phyloP scores from a whole-genome alignment of 1,284 basidiomycete genomes.

The Ustilago loliicola region DNA sequence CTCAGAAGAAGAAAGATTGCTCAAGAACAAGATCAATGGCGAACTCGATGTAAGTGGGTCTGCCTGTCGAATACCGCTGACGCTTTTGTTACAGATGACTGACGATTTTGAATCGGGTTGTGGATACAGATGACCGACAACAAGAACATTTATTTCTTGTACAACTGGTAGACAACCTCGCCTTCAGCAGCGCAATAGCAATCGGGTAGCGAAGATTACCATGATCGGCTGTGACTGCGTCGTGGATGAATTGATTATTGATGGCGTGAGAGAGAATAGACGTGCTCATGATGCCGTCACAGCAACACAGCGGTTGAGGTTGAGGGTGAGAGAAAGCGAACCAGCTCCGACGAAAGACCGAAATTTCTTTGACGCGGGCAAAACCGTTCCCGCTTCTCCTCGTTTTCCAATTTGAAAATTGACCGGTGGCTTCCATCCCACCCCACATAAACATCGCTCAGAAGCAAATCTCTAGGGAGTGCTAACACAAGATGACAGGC shows the following conservation, averaged over 20 bases:
- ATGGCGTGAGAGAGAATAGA: too few relatives aligned
- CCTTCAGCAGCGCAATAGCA: neutral
- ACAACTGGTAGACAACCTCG: conserved; percentile 22
- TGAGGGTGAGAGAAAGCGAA: neutral
- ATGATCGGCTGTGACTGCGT: neutral
- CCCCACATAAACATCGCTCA: neutral
- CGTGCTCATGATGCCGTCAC: neutral
- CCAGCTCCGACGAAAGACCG: neutral
- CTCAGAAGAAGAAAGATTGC: conserved; percentile 31
- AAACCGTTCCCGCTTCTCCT: neutral
- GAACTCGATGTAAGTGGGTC: conserved; percentile 34
- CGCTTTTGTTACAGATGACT: neutral
- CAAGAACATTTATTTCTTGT: conserved; percentile 43
- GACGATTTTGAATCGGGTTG: neutral
- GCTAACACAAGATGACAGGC: neutral
- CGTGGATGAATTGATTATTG: too few relatives aligned
- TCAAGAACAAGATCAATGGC: conserved; percentile 44
- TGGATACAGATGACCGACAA: conserved; percentile 37
- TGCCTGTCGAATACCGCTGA: neutral
- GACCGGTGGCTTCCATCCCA: neutral
- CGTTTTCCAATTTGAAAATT: neutral
- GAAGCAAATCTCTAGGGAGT: neutral
- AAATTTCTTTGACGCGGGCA: neutral
- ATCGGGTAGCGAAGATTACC: neutral
- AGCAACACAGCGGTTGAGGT: neutral